phyloP scores from a whole-genome alignment of 176 grass and related monocot genomes.

The Luzula sylvatica region DNA sequence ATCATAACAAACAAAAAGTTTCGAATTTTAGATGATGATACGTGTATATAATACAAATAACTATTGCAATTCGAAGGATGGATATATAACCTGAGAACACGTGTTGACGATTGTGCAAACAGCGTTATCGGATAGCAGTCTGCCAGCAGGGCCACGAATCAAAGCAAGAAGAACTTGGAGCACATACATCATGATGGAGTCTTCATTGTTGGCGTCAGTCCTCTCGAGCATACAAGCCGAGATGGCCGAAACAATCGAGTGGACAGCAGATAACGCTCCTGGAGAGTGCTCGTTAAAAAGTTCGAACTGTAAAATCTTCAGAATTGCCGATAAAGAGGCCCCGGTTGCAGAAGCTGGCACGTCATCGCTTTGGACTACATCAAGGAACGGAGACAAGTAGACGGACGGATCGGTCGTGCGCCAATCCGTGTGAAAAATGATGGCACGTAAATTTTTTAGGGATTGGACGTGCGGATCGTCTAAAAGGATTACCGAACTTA shows the following conservation, averaged over 20 bases:
- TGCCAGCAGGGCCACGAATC: conserved; percentile 37
- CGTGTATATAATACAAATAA: neutral
- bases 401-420: conserved; percentile 62
- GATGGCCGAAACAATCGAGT: conserved; percentile 51
- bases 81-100: conserved; percentile 47
- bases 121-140: conserved; percentile 57
- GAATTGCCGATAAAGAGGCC: conserved; percentile 62
- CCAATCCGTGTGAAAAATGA: conserved; percentile 88
- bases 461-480: conserved; percentile 49
- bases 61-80: neutral
- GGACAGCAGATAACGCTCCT: conserved; percentile 57
- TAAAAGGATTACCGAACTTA: conserved; percentile 25
- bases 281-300: conserved; percentile 87
- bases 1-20: neutral
- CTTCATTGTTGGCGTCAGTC: conserved; percentile 56
- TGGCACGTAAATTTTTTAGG: conserved; percentile 55
- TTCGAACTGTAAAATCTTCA: conserved; percentile 69
- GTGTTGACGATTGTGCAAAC: conserved; percentile 77
- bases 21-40: neutral
- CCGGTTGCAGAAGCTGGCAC: conserved; percentile 56
- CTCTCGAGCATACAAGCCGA: conserved; percentile 54
- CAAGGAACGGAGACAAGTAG: conserved; percentile 71
- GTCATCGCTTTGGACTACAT: conserved; percentile 75
- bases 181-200: conserved; percentile 70
- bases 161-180: conserved; percentile 65